Percentiles rank a stretch among this genome's conserved stretches.
Conservation (phyloP, 352 stramenopile species). For the Phytophthora brassicae region DNA sequence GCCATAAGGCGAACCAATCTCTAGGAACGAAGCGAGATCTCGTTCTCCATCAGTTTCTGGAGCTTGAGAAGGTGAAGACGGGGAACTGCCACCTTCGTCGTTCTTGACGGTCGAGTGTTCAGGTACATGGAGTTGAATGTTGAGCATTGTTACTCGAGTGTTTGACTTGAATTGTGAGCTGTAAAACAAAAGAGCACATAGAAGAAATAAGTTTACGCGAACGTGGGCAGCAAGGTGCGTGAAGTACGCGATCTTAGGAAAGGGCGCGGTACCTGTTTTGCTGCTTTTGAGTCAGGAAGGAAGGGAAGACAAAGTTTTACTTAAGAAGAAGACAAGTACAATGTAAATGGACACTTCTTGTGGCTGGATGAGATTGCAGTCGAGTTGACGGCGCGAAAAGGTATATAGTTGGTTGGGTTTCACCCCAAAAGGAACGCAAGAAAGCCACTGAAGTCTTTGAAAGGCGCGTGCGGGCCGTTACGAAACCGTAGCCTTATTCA, state of each 20-base stretch:
- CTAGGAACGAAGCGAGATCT: conserved; percentile 36
- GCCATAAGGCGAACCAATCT: conserved; percentile 77
- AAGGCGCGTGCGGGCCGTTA: conserved; percentile 16
- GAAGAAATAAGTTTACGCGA: conserved; percentile 31
- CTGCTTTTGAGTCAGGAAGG: too few species aligned
- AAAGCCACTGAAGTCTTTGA: too few species aligned
- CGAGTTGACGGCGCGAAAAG: conserved; percentile 25
- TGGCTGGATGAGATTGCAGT: too few species aligned
- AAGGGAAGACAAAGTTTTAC: too few species aligned
- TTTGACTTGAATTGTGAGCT: conserved; percentile 31
- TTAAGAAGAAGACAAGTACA: too few species aligned
- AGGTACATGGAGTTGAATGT: conserved; percentile 54
- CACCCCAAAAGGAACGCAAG: too few species aligned
- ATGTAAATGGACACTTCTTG: too few species aligned
- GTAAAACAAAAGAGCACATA: background rate
- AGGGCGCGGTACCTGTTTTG: conserved; percentile 27
- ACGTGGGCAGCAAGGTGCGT: conserved; percentile 2
- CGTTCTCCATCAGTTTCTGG: conserved; percentile 31
- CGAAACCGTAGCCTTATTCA: conserved; percentile 15
- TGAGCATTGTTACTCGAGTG: conserved; percentile 33
- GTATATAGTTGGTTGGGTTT: too few species aligned
- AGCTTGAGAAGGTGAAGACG: conserved; percentile 32
- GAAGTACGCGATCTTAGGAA: conserved; percentile 22
- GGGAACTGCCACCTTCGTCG: conserved; percentile 25
- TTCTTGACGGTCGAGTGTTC: conserved; percentile 30